A percentile compares a stretch with the other conserved stretches of the same genome.
Conservation (phyloP, 2,329 filamentous ascomycete genomes). For the Ceratocystis cacaofunesta region DNA sequence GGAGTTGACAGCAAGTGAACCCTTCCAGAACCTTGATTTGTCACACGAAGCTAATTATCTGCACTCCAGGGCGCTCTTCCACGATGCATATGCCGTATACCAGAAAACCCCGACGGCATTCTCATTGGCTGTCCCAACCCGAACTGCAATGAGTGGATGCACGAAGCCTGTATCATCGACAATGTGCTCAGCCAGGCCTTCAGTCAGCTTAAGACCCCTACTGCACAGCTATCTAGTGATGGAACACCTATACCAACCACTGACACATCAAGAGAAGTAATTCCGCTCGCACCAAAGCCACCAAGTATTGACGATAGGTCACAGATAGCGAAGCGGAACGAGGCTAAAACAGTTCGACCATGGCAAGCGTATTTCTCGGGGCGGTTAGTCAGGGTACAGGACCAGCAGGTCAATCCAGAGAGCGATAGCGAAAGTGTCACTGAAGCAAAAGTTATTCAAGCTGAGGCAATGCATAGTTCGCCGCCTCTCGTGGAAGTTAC, state of each 20-base stretch:
- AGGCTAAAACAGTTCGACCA: conserved; percentile 26
- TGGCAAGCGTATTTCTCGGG: conserved; percentile 40
- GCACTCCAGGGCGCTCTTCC: conserved; percentile 29
- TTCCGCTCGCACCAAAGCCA: background rate
- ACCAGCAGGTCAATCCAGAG: background rate
- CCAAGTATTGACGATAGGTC: background rate
- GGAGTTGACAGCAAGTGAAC: conserved; percentile 40
- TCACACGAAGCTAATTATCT: conserved; percentile 1
- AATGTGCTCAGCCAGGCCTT: conserved; percentile 37
- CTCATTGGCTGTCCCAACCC: conserved; percentile 42
- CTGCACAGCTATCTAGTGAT: conserved; percentile 27
- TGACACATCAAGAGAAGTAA: background rate
- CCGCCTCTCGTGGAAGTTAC: conserved; percentile 37
- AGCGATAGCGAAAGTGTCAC: background rate
- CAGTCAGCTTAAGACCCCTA: conserved; percentile 35
- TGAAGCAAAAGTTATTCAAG: conserved; percentile 24
- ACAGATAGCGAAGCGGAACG: background rate
- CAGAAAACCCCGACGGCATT: conserved; percentile 47
- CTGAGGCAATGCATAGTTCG: conserved; percentile 21
- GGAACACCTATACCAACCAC: background rate
- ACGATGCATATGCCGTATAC: conserved; percentile 43
- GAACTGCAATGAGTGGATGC: conserved; percentile 45
- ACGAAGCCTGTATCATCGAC: conserved; percentile 46
- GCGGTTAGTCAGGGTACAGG: conserved; percentile 24
- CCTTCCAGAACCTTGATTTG: background rate